These are phyloP conservation scores for Pugionium cornutum DNA, from an alignment of 345 rosid genomes.

Conservation along the genomic window DNA sequence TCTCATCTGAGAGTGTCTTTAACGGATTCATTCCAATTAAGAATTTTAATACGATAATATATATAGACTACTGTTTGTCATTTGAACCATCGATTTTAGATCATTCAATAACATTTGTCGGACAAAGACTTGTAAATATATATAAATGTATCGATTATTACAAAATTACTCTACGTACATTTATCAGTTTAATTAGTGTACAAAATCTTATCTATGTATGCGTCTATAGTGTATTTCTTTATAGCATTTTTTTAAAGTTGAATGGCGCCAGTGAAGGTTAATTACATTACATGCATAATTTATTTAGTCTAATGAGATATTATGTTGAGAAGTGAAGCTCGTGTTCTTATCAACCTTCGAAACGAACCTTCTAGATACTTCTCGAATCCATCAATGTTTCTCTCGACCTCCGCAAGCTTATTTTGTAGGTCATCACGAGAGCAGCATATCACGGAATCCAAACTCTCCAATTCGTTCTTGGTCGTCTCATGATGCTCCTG, in stretches of 20 bases:
- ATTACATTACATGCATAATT: constrained; percentile 5
- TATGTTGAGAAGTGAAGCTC: constrained; percentile 70
- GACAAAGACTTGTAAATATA: neutral
- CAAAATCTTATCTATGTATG: constrained; percentile 1
- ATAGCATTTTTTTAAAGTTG: constrained; percentile 11
- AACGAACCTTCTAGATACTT: constrained; percentile 54
- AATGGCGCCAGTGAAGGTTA: constrained; percentile 2
- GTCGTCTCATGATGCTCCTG: constrained; percentile 41
- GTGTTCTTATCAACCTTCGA: constrained; percentile 59
- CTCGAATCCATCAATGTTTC: constrained; percentile 51
- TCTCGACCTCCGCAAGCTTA: constrained; percentile 52
- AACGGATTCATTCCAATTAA: too few species aligned
- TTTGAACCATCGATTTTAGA: neutral
- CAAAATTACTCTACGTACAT: constrained; percentile 1
- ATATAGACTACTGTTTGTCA: neutral
- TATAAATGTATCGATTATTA: neutral
- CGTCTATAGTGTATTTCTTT: neutral
- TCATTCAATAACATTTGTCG: neutral
- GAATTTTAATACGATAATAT: too few species aligned
- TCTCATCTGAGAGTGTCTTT: neutral
- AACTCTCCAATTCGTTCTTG: constrained; percentile 48
- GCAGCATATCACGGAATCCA: constrained; percentile 42
- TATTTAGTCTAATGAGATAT: constrained; percentile 44
- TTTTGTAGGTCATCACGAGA: constrained; percentile 31
- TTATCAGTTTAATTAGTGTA: neutral